Evolutionary conservation across 129 eudicot species (phyloP).

Genomic region (Apium graveolens): DNA sequence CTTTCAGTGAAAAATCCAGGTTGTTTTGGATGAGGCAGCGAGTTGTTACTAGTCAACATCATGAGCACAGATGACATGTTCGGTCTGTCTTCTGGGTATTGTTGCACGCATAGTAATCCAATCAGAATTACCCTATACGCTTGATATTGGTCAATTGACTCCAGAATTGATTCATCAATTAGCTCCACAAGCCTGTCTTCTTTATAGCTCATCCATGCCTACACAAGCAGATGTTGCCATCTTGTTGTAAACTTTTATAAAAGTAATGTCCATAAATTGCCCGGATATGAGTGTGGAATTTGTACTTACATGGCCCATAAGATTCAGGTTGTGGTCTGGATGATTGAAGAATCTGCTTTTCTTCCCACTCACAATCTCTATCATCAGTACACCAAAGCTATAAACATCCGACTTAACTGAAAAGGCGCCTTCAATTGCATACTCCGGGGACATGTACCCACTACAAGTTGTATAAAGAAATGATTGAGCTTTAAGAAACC

Average conservation of each 20-base stretch:
- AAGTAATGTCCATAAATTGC: not conserved
- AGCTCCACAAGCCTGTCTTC: conserved; percentile 34
- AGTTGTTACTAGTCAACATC: conserved; percentile 39
- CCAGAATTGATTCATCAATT: conserved; percentile 22
- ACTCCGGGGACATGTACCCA: conserved; percentile 56
- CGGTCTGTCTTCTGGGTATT: conserved; percentile 53
- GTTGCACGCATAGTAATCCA: conserved; percentile 47
- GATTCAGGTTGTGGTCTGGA: conserved; percentile 36
- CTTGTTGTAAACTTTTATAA: not conserved
- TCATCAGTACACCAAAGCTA: conserved; percentile 48
- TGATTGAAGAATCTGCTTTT: conserved; percentile 31
- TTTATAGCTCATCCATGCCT: conserved; percentile 43
- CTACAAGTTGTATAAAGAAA: conserved; percentile 14
- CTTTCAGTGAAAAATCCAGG: conserved; percentile 45
- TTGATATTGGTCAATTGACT: conserved; percentile 13
- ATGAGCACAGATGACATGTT: conserved; percentile 37
- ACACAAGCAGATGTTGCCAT: not conserved
- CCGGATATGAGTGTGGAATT: not conserved
- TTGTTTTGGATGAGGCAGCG: conserved; percentile 33
- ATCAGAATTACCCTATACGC: conserved; percentile 29
- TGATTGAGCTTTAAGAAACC: not conserved
- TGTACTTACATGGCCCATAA: conserved; percentile 48
- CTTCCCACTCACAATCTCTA: conserved; percentile 45
- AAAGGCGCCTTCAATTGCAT: conserved; percentile 41
- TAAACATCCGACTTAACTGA: conserved; percentile 49